Percentiles rank a stretch among this genome's conserved stretches.
These are phyloP conservation scores for Artemisia annua DNA, from an alignment of 129 eudicot species.

Conservation along the genomic window DNA sequence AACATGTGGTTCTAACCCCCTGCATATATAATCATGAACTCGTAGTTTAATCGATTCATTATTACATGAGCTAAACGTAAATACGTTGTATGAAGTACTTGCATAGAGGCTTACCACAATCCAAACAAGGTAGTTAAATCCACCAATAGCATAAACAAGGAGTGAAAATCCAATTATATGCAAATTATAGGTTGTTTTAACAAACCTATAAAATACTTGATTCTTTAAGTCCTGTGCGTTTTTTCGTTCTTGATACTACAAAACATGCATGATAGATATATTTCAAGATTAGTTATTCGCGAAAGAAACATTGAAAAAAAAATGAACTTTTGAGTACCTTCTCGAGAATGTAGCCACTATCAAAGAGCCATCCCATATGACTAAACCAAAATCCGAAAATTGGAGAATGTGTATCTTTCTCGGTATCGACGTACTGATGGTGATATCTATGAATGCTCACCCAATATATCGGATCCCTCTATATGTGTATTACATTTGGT, in stretches of 20 bases:
- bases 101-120: conserved; percentile 3
- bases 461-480: no score
- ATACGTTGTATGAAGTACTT: neutral
- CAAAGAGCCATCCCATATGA: conserved; percentile 38
- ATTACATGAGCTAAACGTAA: neutral
- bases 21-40: neutral
- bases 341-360: conserved; percentile 4
- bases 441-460: conserved; percentile 22
- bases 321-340: conserved; percentile 1
- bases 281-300: neutral
- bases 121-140: conserved; percentile 25
- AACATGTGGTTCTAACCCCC: neutral
- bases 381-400: conserved; percentile 34
- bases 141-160: conserved; percentile 7
- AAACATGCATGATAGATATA: neutral
- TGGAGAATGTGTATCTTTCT: conserved; percentile 26
- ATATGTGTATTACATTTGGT: no score
- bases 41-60: neutral
- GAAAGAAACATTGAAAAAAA: neutral
- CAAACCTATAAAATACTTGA: conserved; percentile 5
- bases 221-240: conserved; percentile 10
- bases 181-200: neutral
- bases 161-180: neutral
- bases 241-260: neutral
- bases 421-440: conserved; percentile 33